These are phyloP conservation scores for Phytophthora pistaciae DNA, from an alignment of 352 stramenopile genomes.

Conservation along the genomic window DNA sequence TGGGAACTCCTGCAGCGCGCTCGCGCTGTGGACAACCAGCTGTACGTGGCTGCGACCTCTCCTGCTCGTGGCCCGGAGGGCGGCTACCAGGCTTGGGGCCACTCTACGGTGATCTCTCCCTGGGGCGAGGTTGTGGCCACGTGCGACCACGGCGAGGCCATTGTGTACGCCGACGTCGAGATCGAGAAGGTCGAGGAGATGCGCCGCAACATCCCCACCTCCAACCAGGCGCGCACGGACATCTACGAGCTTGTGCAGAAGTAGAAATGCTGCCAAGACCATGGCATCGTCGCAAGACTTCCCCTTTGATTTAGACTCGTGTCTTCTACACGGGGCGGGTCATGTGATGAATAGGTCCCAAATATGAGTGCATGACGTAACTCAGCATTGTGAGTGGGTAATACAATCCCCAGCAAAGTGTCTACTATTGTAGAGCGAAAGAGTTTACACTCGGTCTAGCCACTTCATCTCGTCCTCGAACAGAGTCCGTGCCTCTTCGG, in stretches of 20 bases:
- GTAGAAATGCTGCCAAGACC: slow-evolving; percentile 38
- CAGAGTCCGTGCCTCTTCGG: slow-evolving; percentile 58
- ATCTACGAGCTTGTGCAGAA: slow-evolving; percentile 95
- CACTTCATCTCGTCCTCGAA: slow-evolving; percentile 87
- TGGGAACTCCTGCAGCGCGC: slow-evolving; percentile 99
- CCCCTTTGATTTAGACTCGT: neutral
- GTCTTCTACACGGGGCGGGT: neutral
- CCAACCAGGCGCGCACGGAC: slow-evolving; percentile 95
- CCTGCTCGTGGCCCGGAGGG: slow-evolving; percentile 95
- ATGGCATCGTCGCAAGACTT: slow-evolving; percentile 6
- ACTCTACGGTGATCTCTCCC: slow-evolving; percentile 97
- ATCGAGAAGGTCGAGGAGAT: slow-evolving; percentile 95
- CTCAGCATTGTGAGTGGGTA: slow-evolving; percentile 31
- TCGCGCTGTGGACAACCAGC: slow-evolving; percentile 95
- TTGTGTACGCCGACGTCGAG: slow-evolving; percentile 98
- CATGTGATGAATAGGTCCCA: slow-evolving; percentile 4
- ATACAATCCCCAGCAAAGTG: slow-evolving; percentile 35
- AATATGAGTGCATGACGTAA: slow-evolving; percentile 27
- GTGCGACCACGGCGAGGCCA: slow-evolving; percentile 91
- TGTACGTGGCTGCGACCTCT: slow-evolving; percentile 97
- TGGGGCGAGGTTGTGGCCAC: slow-evolving; percentile 98
- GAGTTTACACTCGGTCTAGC: slow-evolving; percentile 55
- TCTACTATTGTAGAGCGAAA: slow-evolving; percentile 18
- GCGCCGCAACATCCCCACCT: slow-evolving; percentile 96
- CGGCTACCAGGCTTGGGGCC: slow-evolving; percentile 99